phyloP scores from a whole-genome alignment of 345 rosid species.

The Lepidium africanum region DNA sequence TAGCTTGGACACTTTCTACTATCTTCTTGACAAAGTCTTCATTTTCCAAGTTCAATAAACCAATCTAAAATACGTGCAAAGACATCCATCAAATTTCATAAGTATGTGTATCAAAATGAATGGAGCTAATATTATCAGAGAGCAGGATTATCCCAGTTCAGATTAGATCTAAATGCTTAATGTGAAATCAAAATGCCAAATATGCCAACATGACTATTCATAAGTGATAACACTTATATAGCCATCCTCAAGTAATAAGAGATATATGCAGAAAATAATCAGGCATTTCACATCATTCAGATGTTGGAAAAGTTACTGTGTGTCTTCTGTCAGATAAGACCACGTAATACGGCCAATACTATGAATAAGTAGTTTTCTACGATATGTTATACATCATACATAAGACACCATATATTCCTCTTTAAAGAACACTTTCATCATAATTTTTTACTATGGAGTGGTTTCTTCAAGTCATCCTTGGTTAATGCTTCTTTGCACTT shows the following conservation, averaged over 20 bases:
- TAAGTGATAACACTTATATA: neutral
- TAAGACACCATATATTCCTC: neutral
- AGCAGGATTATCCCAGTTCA: neutral
- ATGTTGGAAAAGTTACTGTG: neutral
- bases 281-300: neutral
- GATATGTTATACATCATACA: neutral
- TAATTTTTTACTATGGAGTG: neutral
- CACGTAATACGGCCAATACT: neutral
- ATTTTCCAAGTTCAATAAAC: constrained; percentile 85
- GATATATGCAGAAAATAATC: neutral
- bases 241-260: neutral
- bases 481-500: neutral
- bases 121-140: neutral
- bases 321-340: neutral
- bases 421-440: neutral
- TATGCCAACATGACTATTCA: neutral
- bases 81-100: neutral
- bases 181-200: neutral
- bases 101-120: neutral
- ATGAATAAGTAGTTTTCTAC: neutral
- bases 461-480: neutral
- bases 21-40: constrained; percentile 67
- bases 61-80: constrained; percentile 44
- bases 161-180: neutral
- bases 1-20: constrained; percentile 46